phyloP scores from a whole-genome alignment of 805 yeast species.

The Saccharomyces mikatae region DNA sequence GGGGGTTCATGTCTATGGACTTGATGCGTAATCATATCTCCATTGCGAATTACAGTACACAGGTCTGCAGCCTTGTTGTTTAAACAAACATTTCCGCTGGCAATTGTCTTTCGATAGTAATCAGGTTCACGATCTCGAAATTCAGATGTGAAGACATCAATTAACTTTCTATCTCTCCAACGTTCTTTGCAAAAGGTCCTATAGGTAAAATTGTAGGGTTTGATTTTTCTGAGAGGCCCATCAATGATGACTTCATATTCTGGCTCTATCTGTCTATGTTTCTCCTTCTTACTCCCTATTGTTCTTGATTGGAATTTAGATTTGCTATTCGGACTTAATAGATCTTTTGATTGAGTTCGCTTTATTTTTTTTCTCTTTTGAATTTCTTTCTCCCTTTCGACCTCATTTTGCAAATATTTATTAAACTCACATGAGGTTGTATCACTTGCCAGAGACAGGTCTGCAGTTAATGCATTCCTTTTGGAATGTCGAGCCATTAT shows the following conservation, averaged over 20 bases:
- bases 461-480: conserved; percentile 4
- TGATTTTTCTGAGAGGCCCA: conserved; percentile 61
- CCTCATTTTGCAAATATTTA: conserved; percentile 8
- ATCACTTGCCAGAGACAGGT: conserved; percentile 1
- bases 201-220: conserved; percentile 83
- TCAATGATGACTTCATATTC: conserved; percentile 50
- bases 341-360: conserved; percentile 7
- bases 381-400: conserved; percentile 7
- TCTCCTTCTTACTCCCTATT: conserved; percentile 25
- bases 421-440: conserved; percentile 7
- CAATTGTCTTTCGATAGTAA: conserved; percentile 50
- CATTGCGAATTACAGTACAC: conserved; percentile 64
- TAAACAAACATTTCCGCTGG: conserved; percentile 61
- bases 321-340: neutral
- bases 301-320: neutral
- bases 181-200: conserved; percentile 82
- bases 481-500: neutral
- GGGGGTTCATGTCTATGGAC: conserved; percentile 88
- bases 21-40: conserved; percentile 71
- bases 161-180: conserved; percentile 78
- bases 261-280: conserved; percentile 50
- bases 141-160: conserved; percentile 75
- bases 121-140: conserved; percentile 68
- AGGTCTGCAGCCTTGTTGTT: conserved; percentile 56
- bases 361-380: conserved; percentile 4